phyloP scores from a whole-genome alignment of 306 rosid species.

The Pachyrhizus erosus region DNA sequence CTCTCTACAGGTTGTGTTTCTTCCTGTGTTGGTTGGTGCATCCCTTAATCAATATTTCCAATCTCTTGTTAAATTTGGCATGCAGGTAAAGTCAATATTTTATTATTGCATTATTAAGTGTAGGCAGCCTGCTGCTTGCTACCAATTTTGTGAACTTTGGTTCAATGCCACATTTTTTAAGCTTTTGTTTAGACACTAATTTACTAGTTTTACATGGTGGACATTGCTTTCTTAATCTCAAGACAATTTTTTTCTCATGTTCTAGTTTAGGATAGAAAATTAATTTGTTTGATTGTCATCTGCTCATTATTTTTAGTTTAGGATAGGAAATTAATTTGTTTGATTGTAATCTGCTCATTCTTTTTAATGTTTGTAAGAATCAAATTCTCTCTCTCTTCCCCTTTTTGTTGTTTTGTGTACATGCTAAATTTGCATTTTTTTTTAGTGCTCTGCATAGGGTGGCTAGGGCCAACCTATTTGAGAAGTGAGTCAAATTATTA shows the following conservation, averaged over 20 bases:
- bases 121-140: background rate
- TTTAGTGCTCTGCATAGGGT: background rate
- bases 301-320: background rate
- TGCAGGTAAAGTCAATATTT: slow-evolving; percentile 63
- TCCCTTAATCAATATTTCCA: slow-evolving; percentile 80
- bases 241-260: background rate
- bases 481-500: too few relatives aligned
- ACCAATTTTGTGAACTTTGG: background rate
- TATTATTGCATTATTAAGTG: background rate
- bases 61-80: slow-evolving; percentile 75
- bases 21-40: slow-evolving; percentile 79
- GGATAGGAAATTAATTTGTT: background rate
- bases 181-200: background rate
- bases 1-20: slow-evolving; percentile 72
- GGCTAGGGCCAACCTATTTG: too few relatives aligned
- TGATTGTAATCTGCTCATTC: background rate
- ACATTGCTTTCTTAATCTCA: background rate
- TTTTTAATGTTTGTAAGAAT: background rate
- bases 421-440: background rate
- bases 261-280: background rate
- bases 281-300: background rate
- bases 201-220: background rate
- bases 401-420: background rate
- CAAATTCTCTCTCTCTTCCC: background rate
- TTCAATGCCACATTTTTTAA: background rate